Percentiles rank a stretch among this genome's conserved stretches.
Conservation (phyloP, 2,329 filamentous ascomycete genomes). For the Aspergillus caelatus region DNA sequence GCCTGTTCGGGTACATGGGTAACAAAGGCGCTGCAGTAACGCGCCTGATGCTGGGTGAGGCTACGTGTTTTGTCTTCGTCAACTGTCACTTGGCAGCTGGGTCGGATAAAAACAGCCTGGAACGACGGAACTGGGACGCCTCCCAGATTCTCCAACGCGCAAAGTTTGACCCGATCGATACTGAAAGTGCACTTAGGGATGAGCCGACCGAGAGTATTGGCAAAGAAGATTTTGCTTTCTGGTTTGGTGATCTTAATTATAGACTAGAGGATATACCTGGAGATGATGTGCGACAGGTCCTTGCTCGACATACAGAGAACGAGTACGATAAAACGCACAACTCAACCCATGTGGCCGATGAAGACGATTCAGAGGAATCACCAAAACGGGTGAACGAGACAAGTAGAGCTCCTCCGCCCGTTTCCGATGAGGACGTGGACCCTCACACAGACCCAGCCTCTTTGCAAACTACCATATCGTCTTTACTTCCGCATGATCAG, state of each 20-base stretch:
- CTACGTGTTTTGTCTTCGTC: constrained; percentile 84
- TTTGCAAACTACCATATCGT: constrained; percentile 83
- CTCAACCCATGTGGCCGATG: constrained; percentile 14
- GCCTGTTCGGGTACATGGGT: constrained; percentile 87
- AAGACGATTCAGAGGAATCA: constrained; percentile 13
- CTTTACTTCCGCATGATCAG: constrained; percentile 87
- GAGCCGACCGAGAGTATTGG: constrained; percentile 66
- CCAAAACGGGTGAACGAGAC: constrained; percentile 5
- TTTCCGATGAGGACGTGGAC: constrained; percentile 67
- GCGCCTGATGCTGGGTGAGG: constrained; percentile 83
- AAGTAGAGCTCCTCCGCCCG: constrained; percentile 14
- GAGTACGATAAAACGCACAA: constrained; percentile 66
- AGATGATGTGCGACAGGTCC: constrained; percentile 81
- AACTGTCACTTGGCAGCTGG: constrained; percentile 92
- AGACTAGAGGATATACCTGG: constrained; percentile 84
- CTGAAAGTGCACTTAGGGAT: constrained; percentile 64
- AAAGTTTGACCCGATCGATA: constrained; percentile 74
- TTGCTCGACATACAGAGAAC: constrained; percentile 79
- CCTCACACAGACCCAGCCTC: constrained; percentile 79
- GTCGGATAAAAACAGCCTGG: constrained; percentile 72
- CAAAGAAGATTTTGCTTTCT: constrained; percentile 91
- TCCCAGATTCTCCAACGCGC: constrained; percentile 75
- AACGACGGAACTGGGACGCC: constrained; percentile 88
- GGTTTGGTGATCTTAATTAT: constrained; percentile 97
- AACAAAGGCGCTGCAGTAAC: constrained; percentile 91